Evolutionary conservation across 2,329 filamentous ascomycete species (phyloP).

Genomic region (Tolypocladium guangdongense): DNA sequence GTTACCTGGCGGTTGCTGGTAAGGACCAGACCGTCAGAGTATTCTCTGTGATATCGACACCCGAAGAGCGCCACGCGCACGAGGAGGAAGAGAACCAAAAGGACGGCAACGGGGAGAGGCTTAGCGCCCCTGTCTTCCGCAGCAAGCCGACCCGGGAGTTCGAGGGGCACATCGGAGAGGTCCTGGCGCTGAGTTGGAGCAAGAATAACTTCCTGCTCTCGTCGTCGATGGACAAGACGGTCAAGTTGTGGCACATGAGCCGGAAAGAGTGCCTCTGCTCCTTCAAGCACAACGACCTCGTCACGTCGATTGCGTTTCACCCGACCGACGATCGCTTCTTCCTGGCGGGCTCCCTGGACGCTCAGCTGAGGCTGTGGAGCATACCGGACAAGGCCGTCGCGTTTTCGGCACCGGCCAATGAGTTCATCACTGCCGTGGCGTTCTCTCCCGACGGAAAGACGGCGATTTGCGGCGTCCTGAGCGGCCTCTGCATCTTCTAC

Average conservation of each 20-base stretch:
- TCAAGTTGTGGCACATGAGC: slow-evolving; percentile 85
- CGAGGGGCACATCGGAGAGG: slow-evolving; percentile 69
- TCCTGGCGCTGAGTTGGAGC: slow-evolving; percentile 92
- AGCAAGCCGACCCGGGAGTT: slow-evolving; percentile 71
- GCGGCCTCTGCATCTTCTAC: slow-evolving; percentile 79
- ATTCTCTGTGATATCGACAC: slow-evolving; percentile 77
- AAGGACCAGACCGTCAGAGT: slow-evolving; percentile 78
- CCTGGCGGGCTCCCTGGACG: slow-evolving; percentile 83
- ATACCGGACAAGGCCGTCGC: slow-evolving; percentile 94
- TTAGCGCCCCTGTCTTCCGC: slow-evolving; percentile 86
- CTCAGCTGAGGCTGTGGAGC: slow-evolving; percentile 83
- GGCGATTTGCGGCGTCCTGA: slow-evolving; percentile 79
- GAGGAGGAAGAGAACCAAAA: slow-evolving; percentile 39
- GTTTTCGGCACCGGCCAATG: slow-evolving; percentile 63
- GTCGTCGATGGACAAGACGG: slow-evolving; percentile 96
- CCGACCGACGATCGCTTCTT: slow-evolving; percentile 95
- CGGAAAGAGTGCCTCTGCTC: slow-evolving; percentile 79
- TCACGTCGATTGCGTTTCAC: slow-evolving; percentile 90
- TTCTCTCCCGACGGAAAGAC: slow-evolving; percentile 89
- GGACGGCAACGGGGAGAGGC: slow-evolving; percentile 37
- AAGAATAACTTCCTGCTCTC: slow-evolving; percentile 97
- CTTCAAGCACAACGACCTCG: slow-evolving; percentile 91
- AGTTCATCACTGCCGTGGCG: slow-evolving; percentile 87
- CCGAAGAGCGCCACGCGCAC: slow-evolving; percentile 65
- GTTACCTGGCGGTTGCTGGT: slow-evolving; percentile 82